These are phyloP conservation scores for Cornus controversa DNA, from an alignment of 148 eudicot genomes.

Conservation along the genomic window DNA sequence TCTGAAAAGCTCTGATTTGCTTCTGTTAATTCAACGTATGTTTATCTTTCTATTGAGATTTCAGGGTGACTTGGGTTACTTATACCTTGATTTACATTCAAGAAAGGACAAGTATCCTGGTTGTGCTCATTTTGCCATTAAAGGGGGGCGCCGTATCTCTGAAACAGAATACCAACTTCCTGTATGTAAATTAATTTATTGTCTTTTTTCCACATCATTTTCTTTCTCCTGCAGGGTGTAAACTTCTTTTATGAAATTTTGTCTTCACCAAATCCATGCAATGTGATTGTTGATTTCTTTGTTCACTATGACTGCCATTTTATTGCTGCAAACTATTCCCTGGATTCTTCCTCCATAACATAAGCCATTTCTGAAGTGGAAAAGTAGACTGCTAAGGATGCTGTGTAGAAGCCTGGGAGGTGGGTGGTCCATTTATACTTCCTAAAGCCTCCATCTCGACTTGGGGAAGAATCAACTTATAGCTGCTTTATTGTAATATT, in stretches of 20 bases:
- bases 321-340: not conserved
- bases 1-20: not conserved
- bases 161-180: slow-evolving; percentile 92
- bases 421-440: not conserved
- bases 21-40: not conserved
- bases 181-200: slow-evolving; percentile 39
- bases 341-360: not conserved
- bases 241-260: not conserved
- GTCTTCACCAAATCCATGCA: not conserved
- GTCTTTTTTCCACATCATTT: not conserved
- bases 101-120: slow-evolving; percentile 89
- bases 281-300: not conserved
- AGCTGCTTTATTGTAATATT: not conserved
- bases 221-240: not conserved
- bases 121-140: slow-evolving; percentile 96
- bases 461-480: not conserved
- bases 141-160: slow-evolving; percentile 86
- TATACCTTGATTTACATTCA: slow-evolving; percentile 88
- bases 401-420: too few relatives aligned
- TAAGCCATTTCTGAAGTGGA: not conserved
- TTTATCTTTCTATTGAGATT: slow-evolving; percentile 6
- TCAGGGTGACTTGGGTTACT: slow-evolving; percentile 95
- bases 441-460: not conserved
- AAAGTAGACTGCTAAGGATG: not conserved
- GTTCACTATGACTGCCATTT: not conserved